A percentile compares a stretch with the other conserved stretches of the same genome.
These are phyloP conservation scores for Yamadazyma insecticola DNA, from an alignment of 805 yeast species.

Conservation along the genomic window DNA sequence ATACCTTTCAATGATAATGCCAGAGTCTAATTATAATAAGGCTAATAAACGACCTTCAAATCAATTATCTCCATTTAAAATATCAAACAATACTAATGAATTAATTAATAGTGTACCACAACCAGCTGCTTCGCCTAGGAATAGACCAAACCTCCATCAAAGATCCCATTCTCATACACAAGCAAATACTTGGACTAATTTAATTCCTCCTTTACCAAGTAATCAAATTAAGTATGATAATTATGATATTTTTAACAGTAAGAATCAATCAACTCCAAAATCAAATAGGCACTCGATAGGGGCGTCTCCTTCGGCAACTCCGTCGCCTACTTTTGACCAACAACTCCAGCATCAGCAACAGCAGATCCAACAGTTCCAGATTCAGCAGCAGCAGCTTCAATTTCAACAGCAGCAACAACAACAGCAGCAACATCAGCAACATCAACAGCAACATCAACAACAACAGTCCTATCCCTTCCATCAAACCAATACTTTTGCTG, in stretches of 20 bases:
- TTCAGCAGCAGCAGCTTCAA: not conserved
- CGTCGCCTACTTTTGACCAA: not conserved
- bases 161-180: constrained; percentile 8
- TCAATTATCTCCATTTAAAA: too few relatives aligned
- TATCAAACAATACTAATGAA: too few relatives aligned
- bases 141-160: constrained; percentile 6
- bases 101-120: too few relatives aligned
- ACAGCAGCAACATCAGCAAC: not conserved
- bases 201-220: constrained; percentile 13
- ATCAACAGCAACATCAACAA: not conserved
- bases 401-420: constrained; percentile 1
- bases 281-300: constrained; percentile 1
- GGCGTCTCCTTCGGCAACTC: not conserved
- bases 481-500: constrained; percentile 7
- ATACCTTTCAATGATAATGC: constrained; percentile 4
- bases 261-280: not conserved
- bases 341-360: not conserved
- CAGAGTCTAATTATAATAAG: constrained; percentile 1
- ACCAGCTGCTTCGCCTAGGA: too few relatives aligned
- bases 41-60: constrained; percentile 1
- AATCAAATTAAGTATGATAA: constrained; percentile 8
- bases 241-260: constrained; percentile 4
- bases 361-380: not conserved
- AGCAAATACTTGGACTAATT: constrained; percentile 8
- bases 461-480: constrained; percentile 3